These are phyloP conservation scores for Agaricus blazei DNA, from an alignment of 768 basidiomycete genomes.

Conservation along the genomic window DNA sequence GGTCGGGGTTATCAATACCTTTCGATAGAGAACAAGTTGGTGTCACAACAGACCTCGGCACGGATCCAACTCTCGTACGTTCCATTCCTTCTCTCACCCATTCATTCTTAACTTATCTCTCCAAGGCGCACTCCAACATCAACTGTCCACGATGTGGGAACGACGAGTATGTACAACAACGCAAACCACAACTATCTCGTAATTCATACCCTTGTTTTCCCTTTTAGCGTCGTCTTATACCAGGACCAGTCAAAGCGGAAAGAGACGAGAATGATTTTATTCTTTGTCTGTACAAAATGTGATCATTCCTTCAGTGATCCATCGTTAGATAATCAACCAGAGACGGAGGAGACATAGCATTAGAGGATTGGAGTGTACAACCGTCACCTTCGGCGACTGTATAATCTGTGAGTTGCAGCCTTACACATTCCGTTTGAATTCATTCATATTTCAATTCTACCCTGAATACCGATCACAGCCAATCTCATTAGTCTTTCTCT, in stretches of 20 bases:
- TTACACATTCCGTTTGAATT: neutral
- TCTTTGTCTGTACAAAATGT: constrained; percentile 85
- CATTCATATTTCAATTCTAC: neutral
- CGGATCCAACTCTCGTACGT: constrained; percentile 83
- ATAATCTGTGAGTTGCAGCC: neutral
- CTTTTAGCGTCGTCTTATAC: constrained; percentile 81
- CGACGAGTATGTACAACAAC: constrained; percentile 60
- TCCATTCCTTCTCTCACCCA: neutral
- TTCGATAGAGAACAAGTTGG: constrained; percentile 82
- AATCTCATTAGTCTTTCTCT: too few species aligned
- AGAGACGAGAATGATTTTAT: constrained; percentile 91
- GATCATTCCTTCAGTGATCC: constrained; percentile 74
- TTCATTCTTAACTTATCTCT: neutral
- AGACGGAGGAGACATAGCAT: constrained; percentile 18
- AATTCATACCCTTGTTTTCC: constrained; percentile 1
- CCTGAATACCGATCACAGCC: too few species aligned
- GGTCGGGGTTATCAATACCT: constrained; percentile 4
- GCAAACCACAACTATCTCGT: neutral
- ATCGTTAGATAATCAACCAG: constrained; percentile 41
- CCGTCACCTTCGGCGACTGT: neutral
- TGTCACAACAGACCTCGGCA: constrained; percentile 80
- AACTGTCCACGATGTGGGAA: constrained; percentile 77
- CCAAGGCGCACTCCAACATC: constrained; percentile 78
- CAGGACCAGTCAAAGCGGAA: constrained; percentile 98
- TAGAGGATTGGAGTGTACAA: neutral